Percentiles rank a stretch among this genome's conserved stretches.
Conservation (phyloP, 768 basidiomycete genomes). For the Chalciporus sphaerocephalus region DNA sequence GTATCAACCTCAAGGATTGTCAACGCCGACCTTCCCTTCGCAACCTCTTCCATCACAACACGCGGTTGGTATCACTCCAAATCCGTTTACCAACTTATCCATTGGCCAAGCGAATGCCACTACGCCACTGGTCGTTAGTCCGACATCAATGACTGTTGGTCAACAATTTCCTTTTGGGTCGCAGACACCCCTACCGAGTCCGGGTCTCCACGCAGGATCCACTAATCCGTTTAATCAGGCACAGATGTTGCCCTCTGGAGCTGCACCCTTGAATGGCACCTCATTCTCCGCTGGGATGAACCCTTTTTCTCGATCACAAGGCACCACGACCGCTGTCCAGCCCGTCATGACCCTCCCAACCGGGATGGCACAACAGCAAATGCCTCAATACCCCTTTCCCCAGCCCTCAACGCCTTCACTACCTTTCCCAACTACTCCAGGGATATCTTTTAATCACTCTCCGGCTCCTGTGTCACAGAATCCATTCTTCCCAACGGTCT, state of each 20-base stretch:
- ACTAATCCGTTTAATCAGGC: conserved; percentile 21
- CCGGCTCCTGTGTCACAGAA: conserved; percentile 16
- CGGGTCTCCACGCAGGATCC: conserved; percentile 7
- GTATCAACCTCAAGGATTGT: conserved; percentile 14
- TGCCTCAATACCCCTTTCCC: background rate
- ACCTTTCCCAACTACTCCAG: conserved; percentile 8
- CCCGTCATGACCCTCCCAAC: conserved; percentile 7
- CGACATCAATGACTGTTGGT: background rate
- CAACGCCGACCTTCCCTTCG: conserved; percentile 5
- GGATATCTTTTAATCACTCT: background rate
- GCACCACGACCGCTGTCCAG: conserved; percentile 8
- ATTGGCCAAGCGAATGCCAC: conserved; percentile 3
- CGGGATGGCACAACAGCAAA: conserved; percentile 7
- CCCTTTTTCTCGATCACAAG: conserved; percentile 13
- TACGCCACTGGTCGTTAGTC: conserved; percentile 2
- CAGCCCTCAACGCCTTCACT: background rate
- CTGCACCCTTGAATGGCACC: background rate
- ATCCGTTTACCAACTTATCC: conserved; percentile 21
- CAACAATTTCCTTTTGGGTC: conserved; percentile 8
- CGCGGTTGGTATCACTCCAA: conserved; percentile 2
- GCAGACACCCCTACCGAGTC: conserved; percentile 8
- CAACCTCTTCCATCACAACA: conserved; percentile 17
- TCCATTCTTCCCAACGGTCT: conserved; percentile 12
- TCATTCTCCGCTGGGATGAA: conserved; percentile 7
- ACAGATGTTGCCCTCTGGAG: background rate